phyloP scores from a whole-genome alignment of 441 rosid genomes.

The Bruguiera hainesii region DNA sequence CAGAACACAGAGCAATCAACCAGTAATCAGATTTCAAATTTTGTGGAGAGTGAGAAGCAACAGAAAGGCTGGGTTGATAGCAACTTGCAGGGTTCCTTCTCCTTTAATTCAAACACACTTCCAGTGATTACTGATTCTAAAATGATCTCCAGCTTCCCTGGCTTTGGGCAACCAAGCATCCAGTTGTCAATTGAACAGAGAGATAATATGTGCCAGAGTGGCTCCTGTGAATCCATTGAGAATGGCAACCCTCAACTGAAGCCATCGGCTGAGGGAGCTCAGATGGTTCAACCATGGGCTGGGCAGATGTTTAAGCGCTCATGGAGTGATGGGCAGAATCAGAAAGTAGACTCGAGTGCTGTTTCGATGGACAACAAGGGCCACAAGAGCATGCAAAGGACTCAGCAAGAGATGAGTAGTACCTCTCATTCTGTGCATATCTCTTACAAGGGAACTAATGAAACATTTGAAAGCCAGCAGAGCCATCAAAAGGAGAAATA shows the following conservation, averaged over 20 bases:
- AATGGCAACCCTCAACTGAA: slow-evolving; percentile 7
- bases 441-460: neutral
- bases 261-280: neutral
- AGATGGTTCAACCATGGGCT: slow-evolving; percentile 21
- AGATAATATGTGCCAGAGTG: slow-evolving; percentile 30
- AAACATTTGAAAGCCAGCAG: slow-evolving; percentile 1
- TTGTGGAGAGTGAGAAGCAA: slow-evolving; percentile 5
- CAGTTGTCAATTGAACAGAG: slow-evolving; percentile 32
- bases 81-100: neutral
- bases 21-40: slow-evolving; percentile 33
- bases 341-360: slow-evolving; percentile 13
- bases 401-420: neutral
- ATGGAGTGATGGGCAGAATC: slow-evolving; percentile 15
- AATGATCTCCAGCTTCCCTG: slow-evolving; percentile 34
- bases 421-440: neutral
- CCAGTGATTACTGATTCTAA: slow-evolving; percentile 13
- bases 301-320: slow-evolving; percentile 28
- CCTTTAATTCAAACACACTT: neutral
- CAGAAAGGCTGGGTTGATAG: neutral
- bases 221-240: slow-evolving; percentile 34
- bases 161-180: slow-evolving; percentile 37
- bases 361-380: neutral
- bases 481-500: slow-evolving; percentile 12
- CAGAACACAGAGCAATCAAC: slow-evolving; percentile 45
- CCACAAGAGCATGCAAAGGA: neutral